Base-by-base conservation (phyloP, 441 rosid genomes). In the Viola pubescens region DNA sequence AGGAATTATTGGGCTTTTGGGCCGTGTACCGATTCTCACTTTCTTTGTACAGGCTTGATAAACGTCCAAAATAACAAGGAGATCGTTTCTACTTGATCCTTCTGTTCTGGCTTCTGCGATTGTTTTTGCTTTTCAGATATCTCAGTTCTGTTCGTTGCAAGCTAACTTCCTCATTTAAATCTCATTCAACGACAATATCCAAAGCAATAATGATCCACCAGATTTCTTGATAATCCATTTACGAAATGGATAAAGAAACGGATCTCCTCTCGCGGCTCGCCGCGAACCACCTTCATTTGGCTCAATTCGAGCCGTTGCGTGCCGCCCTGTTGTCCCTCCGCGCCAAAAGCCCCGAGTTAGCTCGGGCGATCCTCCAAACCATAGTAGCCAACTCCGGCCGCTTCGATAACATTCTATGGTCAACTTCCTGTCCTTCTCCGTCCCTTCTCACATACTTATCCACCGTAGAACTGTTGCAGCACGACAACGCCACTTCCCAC, bases 291-390 rank as follows among this genome's bases (percentile, higher is more conserved):
- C 96, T 92, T 57, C 77, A 84, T 71, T 76, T 92, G 14, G 90
- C 89, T 45, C 98, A 92, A 54, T 89, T 87, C 82, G 98, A 89
- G 87, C 88, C 98, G 8, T 68, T 92, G 34, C 83, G 96, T 26
- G 98, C 97, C 54, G 72, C 77, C 51, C 78, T 92, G 12, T 79
- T 77, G 41, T 68, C 96, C 59, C 88, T 92, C 65, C 88, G 87
- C 34, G 60, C 81, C 57, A 80, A 81, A 59, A 76, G 73, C 64
- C 88, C 91, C 0, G 89, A 81, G 65, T 84, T 92, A 43, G 82
- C 97, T 14, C 74, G 70, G 56, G 62, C 85, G 19, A 66, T 92
- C 52, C 92, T 92, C 62, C 95, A 82, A 70, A 77, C 96, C 14
- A 80, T 94, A 64, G 88, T 94, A 19, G 79, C 96, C 45, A 78